Percentiles rank a stretch among this genome's conserved stretches.
Conservation (phyloP, 257 asterid species). For the Nicotiana obtusifolia region DNA sequence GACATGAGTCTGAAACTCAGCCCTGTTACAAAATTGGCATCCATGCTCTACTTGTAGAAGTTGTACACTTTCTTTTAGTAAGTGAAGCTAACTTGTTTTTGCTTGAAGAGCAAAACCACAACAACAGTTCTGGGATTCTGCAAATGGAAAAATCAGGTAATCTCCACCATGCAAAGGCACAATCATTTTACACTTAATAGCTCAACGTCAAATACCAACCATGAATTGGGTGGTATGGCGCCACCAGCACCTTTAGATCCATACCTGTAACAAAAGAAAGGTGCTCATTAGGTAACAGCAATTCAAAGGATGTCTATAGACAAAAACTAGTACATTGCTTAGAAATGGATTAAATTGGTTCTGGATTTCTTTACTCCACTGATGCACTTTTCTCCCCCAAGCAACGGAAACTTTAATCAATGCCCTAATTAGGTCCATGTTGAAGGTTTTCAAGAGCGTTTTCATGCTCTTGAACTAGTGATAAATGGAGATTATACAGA, state of each 20-base stretch:
- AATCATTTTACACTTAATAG: slow-evolving; percentile 54
- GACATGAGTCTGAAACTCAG: not conserved
- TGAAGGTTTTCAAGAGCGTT: not conserved
- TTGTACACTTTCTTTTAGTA: not conserved
- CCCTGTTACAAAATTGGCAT: not conserved
- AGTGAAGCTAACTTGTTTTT: not conserved
- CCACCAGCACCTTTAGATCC: slow-evolving; percentile 60
- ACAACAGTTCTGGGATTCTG: not conserved
- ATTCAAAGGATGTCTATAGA: not conserved
- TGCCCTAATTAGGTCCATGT: not conserved
- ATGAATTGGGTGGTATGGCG: slow-evolving; percentile 71
- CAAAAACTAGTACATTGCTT: not conserved
- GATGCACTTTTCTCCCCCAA: not conserved
- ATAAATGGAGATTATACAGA: not conserved
- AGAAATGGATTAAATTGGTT: not conserved
- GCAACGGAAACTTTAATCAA: not conserved
- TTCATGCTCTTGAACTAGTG: not conserved
- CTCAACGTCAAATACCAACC: slow-evolving; percentile 92
- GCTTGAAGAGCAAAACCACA: not conserved
- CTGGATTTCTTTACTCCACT: not conserved
- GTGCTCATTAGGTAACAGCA: not conserved
- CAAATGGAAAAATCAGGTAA: not conserved
- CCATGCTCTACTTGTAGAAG: not conserved
- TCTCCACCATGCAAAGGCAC: not conserved
- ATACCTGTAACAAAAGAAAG: slow-evolving; percentile 46